Base-by-base conservation (phyloP, 129 eudicot genomes). In the Erigeron canadensis region DNA sequence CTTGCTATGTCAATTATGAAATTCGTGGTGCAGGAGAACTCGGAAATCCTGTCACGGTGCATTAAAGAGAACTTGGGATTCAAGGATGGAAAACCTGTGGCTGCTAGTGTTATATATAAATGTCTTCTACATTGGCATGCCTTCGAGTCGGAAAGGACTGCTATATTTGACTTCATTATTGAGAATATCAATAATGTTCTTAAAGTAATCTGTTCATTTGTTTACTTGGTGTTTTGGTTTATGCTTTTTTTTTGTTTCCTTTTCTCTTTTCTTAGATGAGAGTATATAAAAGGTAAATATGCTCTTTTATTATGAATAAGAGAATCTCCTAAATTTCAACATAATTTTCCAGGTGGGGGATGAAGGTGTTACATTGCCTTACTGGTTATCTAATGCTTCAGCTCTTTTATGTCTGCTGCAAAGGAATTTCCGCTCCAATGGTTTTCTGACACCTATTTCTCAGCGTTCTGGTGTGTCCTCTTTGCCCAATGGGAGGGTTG, bases 81-180 rank as follows among this genome's bases (percentile, higher is more conserved):
- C 72, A 85, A 84, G 77, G 96, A 90, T 84, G 99, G 91, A 38
- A 95, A 86, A 69, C 99, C 99, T 21, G 77, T 90, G 62, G 97
- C 99, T 73, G 99, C 99, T 50, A 88, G 95, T 79, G 86, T 95
- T 57, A 88, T 95, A 75, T 95, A 95, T 67, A 90, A 81, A 74
- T 88, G 97, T 75, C 99, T 95, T 75, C 67, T 90, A 74, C 97
- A 95, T 60, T 95, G 99, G 97, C 96, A 80, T 80, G 86, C 91
- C 78, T 95, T 95, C 81, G 99, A 95, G 69, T 86, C 99, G 10
- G 99, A 95, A 76, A 88, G 97, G 77, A 95, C 99, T 48, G 68
- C 95, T n/a, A 90, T 95, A 50, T 95, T 95, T 78, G 99, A 95
- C 73, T 86, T 84, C 69, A 84, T 95, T 47, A 88, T 95, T 71